Base-by-base conservation (phyloP, 2,329 filamentous ascomycete species). In the Alternaria gansuensis region DNA sequence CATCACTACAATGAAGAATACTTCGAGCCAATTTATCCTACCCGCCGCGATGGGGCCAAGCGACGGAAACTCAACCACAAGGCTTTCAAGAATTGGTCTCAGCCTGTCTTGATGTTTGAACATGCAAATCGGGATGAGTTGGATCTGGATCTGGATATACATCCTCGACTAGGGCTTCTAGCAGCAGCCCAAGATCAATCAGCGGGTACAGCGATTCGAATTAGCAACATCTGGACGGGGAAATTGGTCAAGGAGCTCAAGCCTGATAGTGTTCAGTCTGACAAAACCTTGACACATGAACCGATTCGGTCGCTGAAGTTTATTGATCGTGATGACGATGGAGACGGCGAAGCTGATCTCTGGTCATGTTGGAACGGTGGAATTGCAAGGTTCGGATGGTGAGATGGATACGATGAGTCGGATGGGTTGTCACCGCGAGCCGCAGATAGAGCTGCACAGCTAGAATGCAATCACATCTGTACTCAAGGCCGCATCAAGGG, bases 201-300 rank as follows among this genome's bases (percentile, higher is more conserved):
- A 1, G 62, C 55, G 10, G 50, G 55, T 3, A 53, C 56, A 4
- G 66, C 63, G 14, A 62, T 78, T 11, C 56, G 62, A 5, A 57
- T 79, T 0, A 74, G 70, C 41, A 77, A 73, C 44, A 43, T 79
- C 41, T 73, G 70, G 62, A 75, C 71, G 0, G 77, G 77, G 4
- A 64, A 66, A 26, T 48, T 61, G 17, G 60, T 74, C 1, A 65
- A 63, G n/a, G 68, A 73, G 45, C 66, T 74, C n/a, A 34, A 33
- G 31, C 51, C 37, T 48, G 44, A 14, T 3, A 29, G 41, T 8
- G 34, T 45, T 4, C 17, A 45, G 37, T 33, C 8, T 39, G 26
- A 34, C 5, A 21, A 26, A 3, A 31, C 17, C 7, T 5, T n/a
- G 2, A 31, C 11, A 11, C 6, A 37, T 17, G 39, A 39, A 9